These are phyloP conservation scores for Alternaria panax DNA, from an alignment of 2,329 filamentous ascomycete species.

Conservation along the genomic window DNA sequence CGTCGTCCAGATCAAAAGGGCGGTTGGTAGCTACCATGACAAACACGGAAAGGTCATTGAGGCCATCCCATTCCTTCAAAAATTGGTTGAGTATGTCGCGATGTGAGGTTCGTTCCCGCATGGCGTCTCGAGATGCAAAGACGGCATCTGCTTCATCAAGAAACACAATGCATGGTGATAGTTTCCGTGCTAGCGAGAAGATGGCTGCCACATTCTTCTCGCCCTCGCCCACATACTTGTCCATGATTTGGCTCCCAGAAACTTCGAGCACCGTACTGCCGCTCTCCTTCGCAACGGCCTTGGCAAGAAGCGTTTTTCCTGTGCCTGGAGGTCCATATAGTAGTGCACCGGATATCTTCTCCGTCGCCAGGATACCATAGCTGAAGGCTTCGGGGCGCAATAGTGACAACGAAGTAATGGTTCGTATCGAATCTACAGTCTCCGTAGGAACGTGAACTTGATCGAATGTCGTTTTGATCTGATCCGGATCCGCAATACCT, in stretches of 20 bases:
- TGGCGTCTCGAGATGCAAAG: slow-evolving; percentile 76
- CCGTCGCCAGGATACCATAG: slow-evolving; percentile 89
- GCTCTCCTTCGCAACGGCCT: slow-evolving; percentile 69
- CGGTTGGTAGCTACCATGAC: slow-evolving; percentile 98
- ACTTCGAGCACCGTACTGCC: slow-evolving; percentile 80
- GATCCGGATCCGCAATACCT: slow-evolving; percentile 81
- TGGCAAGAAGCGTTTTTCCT: slow-evolving; percentile 71
- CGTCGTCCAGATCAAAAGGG: slow-evolving; percentile 92
- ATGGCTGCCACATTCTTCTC: slow-evolving; percentile 94
- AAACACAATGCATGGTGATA: slow-evolving; percentile 92
- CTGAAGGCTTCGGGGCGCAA: slow-evolving; percentile 92
- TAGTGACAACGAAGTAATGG: slow-evolving; percentile 85
- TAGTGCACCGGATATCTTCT: slow-evolving; percentile 88
- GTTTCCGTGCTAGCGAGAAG: slow-evolving; percentile 88
- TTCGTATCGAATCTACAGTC: slow-evolving; percentile 86
- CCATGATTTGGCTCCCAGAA: slow-evolving; percentile 88
- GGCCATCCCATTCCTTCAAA: slow-evolving; percentile 93
- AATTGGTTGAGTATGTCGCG: slow-evolving; percentile 97
- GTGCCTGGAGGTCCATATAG: slow-evolving; percentile 83
- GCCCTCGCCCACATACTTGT: slow-evolving; percentile 94
- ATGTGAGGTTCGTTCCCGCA: slow-evolving; percentile 72
- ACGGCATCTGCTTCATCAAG: slow-evolving; percentile 97
- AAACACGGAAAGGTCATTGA: slow-evolving; percentile 83
- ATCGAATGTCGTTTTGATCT: slow-evolving; percentile 84
- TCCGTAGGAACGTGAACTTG: slow-evolving; percentile 84